Base-by-base conservation (phyloP, 129 eudicot genomes). In the Logfia minima region DNA sequence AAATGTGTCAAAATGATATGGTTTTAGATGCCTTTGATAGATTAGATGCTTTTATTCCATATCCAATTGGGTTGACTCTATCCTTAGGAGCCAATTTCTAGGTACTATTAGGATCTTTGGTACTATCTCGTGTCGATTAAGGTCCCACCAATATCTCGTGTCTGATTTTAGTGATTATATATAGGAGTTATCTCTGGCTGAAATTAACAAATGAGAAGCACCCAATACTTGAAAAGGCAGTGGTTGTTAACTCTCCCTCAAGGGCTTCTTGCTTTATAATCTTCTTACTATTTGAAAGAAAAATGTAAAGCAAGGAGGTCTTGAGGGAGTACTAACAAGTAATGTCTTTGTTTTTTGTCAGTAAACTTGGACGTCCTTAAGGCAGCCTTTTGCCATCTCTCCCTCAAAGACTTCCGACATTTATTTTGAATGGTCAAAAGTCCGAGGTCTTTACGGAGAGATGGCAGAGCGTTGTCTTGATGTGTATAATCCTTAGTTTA, bases 181-280 rank as follows among this genome's bases (percentile, higher is more conserved):
- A 77, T 77, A 66, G 26, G 52, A 21, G 66, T 66, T 35, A 18
- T 58, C 16, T 22, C 65, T 80, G 21, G 72, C 53, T 58, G 79
- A 11, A 41, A 56, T 37, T 41, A n/a, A 68, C 45, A 80, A 43
- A 74, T 61, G 68, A 80, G 75, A 23, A 52, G 75, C 75, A 78
- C 69, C 52, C 35, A 73, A 45, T 80, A 52, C 56, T 17, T 66
- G 39, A 77, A 81, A 11, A 85, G 83, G 80, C 83, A 70, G 26
- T 60, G 76, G 81, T 79, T 84, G 90, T 55, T 86, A 80, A 77
- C 81, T 88, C 90, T 88, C 93, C 90, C 87, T 86, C 88, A 86
- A 84, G 83, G 87, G 92, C 92, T 84, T 86, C 92, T 78, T 73
- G 82, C 78, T 34, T 80, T 34, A 69, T 71, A 35, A 72, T 81